phyloP scores from a whole-genome alignment of 805 yeast species.

The Metschnikowia matae region DNA sequence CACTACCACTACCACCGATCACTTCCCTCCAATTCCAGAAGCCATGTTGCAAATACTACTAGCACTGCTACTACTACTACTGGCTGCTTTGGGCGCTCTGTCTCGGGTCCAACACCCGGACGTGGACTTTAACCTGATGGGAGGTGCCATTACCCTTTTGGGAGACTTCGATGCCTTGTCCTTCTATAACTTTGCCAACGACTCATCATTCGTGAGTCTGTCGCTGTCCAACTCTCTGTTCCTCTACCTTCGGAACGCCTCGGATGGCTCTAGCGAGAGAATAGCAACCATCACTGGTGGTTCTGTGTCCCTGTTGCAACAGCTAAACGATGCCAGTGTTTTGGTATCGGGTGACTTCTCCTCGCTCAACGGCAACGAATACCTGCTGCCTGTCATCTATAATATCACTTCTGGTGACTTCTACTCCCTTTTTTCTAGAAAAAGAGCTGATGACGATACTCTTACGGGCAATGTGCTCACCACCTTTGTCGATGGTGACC shows the following conservation, averaged over 20 bases:
- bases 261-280: conserved; percentile 7
- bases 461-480: conserved; percentile 32
- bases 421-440: conserved; percentile 19
- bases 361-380: conserved; percentile 23
- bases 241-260: conserved; percentile 14
- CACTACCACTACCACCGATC: too few species aligned
- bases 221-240: conserved; percentile 7
- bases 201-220: conserved; percentile 14
- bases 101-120: conserved; percentile 12
- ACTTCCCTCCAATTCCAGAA: too few species aligned
- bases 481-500: conserved; percentile 37
- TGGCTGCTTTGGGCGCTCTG: not conserved
- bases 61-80: conserved; percentile 4
- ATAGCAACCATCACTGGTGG: conserved; percentile 34
- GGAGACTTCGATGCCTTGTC: conserved; percentile 18
- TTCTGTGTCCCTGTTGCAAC: conserved; percentile 24
- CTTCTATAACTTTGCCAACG: conserved; percentile 15
- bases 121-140: conserved; percentile 14
- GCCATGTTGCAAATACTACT: conserved; percentile 3
- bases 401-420: conserved; percentile 26
- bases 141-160: conserved; percentile 15
- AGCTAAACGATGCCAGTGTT: conserved; percentile 25
- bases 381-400: conserved; percentile 33
- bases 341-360: conserved; percentile 37
- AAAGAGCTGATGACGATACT: conserved; percentile 15